phyloP scores from a whole-genome alignment of 2,329 filamentous ascomycete genomes.

The Tolypocladium tundrense region DNA sequence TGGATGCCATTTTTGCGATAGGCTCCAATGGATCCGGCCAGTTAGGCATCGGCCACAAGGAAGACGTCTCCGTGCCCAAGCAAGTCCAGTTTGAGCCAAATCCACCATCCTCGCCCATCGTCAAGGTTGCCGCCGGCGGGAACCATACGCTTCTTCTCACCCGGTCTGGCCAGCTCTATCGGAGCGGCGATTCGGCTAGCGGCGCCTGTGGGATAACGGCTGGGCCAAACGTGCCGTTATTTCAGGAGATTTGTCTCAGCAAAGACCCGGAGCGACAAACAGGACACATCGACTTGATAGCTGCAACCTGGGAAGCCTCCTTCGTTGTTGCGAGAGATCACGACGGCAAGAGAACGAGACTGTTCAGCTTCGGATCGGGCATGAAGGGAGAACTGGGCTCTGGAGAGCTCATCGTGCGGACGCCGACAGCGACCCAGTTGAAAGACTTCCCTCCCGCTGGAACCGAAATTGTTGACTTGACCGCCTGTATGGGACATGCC shows the following conservation, averaged over 20 bases:
- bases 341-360: conserved; percentile 28
- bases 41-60: conserved; percentile 58
- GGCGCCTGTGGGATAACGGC: conserved; percentile 43
- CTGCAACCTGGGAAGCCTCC: conserved; percentile 73
- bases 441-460: conserved; percentile 53
- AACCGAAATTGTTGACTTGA: conserved; percentile 50
- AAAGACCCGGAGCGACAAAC: conserved; percentile 16
- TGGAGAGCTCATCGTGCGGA: conserved; percentile 40
- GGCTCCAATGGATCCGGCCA: conserved; percentile 73
- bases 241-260: conserved; percentile 27
- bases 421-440: conserved; percentile 37
- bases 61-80: conserved; percentile 60
- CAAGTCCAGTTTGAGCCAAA: conserved; percentile 44
- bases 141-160: conserved; percentile 76
- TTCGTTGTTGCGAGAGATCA: conserved; percentile 44
- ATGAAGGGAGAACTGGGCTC: conserved; percentile 64
- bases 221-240: conserved; percentile 20
- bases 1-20: conserved; percentile 54
- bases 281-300: conserved; percentile 31
- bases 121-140: conserved; percentile 52
- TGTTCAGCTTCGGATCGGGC: conserved; percentile 58
- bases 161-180: conserved; percentile 48
- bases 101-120: conserved; percentile 23
- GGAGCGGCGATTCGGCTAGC: conserved; percentile 48
- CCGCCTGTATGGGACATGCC: conserved; percentile 69